phyloP scores from a whole-genome alignment of 2,329 filamentous ascomycete species.

The Aspergillus neotritici region DNA sequence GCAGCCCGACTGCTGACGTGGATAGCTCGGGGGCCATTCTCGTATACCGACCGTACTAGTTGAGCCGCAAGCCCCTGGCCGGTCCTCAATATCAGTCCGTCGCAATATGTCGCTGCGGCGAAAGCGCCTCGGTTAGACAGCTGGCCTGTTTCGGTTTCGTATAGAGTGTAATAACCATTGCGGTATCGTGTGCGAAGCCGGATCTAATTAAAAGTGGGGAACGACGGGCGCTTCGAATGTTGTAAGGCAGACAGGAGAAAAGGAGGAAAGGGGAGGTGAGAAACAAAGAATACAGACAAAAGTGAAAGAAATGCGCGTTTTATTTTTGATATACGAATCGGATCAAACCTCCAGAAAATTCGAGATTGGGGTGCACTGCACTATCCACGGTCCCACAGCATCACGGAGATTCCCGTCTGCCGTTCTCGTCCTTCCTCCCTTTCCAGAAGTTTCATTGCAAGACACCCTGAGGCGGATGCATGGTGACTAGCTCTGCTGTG shows the following conservation, averaged over 20 bases:
- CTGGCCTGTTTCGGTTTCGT: conserved; percentile 8
- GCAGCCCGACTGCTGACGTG: too few relatives aligned
- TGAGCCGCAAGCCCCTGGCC: too few relatives aligned
- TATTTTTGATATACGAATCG: not conserved
- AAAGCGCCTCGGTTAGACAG: conserved; percentile 1
- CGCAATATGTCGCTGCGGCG: not conserved
- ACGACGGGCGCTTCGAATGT: not conserved
- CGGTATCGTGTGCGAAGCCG: conserved; percentile 1
- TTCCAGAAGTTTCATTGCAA: too few relatives aligned
- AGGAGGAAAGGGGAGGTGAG: not conserved
- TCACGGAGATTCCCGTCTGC: too few relatives aligned
- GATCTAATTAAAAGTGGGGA: conserved; percentile 11
- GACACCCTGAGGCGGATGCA: too few relatives aligned
- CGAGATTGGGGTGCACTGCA: too few relatives aligned
- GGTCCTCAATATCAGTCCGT: too few relatives aligned
- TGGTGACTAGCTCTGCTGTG: too few relatives aligned
- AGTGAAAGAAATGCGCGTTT: not conserved
- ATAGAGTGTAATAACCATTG: conserved; percentile 7
- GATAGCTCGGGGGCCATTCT: too few relatives aligned
- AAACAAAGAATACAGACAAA: not conserved
- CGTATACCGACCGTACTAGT: too few relatives aligned
- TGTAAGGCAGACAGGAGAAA: conserved; percentile 3
- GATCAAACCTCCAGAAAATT: not conserved
- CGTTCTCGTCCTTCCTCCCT: too few relatives aligned
- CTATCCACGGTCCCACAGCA: too few relatives aligned